Base-by-base conservation (phyloP, 257 asterid genomes). In the Przewalskia tangutica region DNA sequence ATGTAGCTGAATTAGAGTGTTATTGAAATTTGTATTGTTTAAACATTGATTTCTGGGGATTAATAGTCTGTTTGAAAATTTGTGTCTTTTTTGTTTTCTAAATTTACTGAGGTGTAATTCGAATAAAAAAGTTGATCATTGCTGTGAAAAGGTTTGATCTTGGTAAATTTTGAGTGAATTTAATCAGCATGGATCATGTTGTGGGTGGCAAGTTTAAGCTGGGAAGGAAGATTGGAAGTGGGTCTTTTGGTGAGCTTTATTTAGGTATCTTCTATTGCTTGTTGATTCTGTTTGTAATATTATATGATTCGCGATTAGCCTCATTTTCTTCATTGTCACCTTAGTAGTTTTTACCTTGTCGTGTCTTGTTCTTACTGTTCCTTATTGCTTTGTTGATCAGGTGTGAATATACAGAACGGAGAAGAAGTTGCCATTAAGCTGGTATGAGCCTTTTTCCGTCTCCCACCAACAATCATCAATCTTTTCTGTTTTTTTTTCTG, bases 221-320 rank as follows among this genome's bases (percentile, higher is more conserved):
- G 86, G 98, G 97, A 80, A 92, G 98, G 88, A 95, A 95, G 89
- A 95, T 95, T 89, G 98, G 98, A 82, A 87, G 97, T 85, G 98
- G 98, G 82, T 95, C 98, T 71, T 95, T 95, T 87, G 98, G 98
- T 81, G 98, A 95, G 86, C 95, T 95, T 82, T 95, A 90, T 89
- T 85, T 95, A 86, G 98, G 98, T 95, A 87, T 80, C 70, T 7
- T 42, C 51, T 65, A 51, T 71, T 56, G 9, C 55, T 71, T 11
- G 8, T 12, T 23, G 44, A 75, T 46, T 71, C 18, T 20, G 36
- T 79, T 58, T 58, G 48, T 27, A 27, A 62, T 80, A 48, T 5
- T 10, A 64, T 80, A n/a, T 80, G 83, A 59, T 75, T 14, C 64
- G 4, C 11, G 56, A 23, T 6, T 13, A 12, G 20, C 79, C 42